Evolutionary conservation across 768 basidiomycete species (phyloP).

Genomic region (Rubroboletus pulcherrimus): DNA sequence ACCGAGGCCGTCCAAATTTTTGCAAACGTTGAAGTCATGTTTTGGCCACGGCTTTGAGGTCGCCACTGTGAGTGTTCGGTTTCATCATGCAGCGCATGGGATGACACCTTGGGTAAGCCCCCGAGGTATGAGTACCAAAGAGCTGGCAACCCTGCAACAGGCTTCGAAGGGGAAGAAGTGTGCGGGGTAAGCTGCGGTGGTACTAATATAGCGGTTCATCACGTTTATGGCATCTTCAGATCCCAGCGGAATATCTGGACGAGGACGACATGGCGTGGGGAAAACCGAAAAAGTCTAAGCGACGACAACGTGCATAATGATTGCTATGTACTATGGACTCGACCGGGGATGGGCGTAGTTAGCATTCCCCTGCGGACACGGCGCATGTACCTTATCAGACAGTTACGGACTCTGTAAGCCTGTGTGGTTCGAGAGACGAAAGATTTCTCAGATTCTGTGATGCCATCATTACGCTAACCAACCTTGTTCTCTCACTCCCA

Average conservation of each 20-base stretch:
- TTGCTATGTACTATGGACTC: background rate
- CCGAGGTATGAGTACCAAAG: constrained; percentile 15
- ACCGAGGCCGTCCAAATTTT: constrained; percentile 2
- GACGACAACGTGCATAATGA: background rate
- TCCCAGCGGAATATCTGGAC: constrained; percentile 24
- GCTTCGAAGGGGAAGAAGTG: constrained; percentile 18
- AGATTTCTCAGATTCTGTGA: background rate
- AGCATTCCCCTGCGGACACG: background rate
- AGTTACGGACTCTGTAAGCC: background rate
- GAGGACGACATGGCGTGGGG: constrained; percentile 30
- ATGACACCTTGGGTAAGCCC: constrained; percentile 5
- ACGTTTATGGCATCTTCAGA: constrained; percentile 3
- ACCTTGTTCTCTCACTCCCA: background rate
- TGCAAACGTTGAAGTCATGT: constrained; percentile 20
- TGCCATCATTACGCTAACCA: background rate
- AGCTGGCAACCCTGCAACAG: constrained; percentile 9
- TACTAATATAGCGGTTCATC: background rate
- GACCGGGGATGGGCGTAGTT: background rate
- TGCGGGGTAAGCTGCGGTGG: constrained; percentile 15
- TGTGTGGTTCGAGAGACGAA: too few species aligned
- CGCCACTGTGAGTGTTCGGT: constrained; percentile 11
- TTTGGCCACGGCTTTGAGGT: constrained; percentile 15
- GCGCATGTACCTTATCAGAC: background rate
- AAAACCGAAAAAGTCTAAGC: constrained; percentile 6
- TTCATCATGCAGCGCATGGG: background rate